Conservation (phyloP, 1,139 yeast genomes). For the Protomyces gravidus region DNA sequence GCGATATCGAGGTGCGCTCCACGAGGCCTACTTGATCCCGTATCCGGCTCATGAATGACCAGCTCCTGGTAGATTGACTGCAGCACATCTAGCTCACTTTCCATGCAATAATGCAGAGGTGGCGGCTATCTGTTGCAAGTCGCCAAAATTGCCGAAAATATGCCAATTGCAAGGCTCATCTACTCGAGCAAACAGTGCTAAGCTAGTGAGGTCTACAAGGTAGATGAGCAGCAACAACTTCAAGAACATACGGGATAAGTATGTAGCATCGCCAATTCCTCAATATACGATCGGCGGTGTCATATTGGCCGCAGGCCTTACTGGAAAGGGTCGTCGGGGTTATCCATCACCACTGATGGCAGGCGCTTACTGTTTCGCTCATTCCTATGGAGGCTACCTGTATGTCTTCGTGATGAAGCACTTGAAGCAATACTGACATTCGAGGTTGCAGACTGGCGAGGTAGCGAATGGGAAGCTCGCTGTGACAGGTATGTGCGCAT, state of each 20-base stretch:
- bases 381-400: background rate
- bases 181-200: too few relatives aligned
- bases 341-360: background rate
- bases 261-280: background rate
- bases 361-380: background rate
- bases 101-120: slow-evolving; percentile 35
- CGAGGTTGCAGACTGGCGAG: background rate
- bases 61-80: slow-evolving; percentile 27
- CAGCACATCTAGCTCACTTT: slow-evolving; percentile 38
- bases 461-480: background rate
- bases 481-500: background rate
- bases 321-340: background rate
- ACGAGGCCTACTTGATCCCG: background rate
- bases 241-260: background rate
- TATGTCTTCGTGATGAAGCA: background rate
- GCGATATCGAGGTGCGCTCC: background rate
- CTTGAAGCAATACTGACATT: background rate
- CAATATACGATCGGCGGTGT: background rate
- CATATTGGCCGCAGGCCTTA: background rate
- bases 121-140: too few relatives aligned
- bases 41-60: background rate
- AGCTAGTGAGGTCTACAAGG: too few relatives aligned
- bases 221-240: too few relatives aligned
- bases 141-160: too few relatives aligned
- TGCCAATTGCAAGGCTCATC: too few relatives aligned